Conservation (phyloP, 371 early-diverging fungal genomes). For the Mortierella polycephala region DNA sequence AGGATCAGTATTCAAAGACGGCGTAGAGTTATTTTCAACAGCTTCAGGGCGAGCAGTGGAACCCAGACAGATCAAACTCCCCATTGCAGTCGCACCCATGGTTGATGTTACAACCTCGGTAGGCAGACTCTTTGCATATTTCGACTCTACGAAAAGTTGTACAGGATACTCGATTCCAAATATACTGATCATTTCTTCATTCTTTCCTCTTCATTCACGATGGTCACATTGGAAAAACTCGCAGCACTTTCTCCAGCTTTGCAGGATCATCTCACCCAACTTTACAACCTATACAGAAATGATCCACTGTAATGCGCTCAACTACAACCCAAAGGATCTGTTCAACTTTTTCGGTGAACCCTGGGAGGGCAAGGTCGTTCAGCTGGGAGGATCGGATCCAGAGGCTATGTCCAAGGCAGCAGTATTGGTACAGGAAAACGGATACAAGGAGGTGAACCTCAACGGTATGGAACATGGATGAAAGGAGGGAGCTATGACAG, state of each 20-base stretch:
- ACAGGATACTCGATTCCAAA: not conserved
- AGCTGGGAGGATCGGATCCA: constrained; percentile 70
- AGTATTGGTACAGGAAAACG: constrained; percentile 59
- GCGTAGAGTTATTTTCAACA: constrained; percentile 1
- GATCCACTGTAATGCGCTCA: constrained; percentile 78
- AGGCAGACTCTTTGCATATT: constrained; percentile 13
- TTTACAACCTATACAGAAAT: constrained; percentile 80
- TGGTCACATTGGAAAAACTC: not conserved
- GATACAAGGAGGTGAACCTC: constrained; percentile 72
- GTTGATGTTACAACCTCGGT: constrained; percentile 80
- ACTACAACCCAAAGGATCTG: constrained; percentile 57
- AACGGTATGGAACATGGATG: constrained; percentile 57
- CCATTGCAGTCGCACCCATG: constrained; percentile 85
- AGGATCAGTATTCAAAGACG: not conserved
- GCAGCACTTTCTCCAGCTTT: constrained; percentile 72
- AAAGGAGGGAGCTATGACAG: too few species aligned
- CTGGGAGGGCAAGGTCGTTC: constrained; percentile 66
- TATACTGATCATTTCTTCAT: not conserved
- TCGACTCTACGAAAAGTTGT: not conserved
- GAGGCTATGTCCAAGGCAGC: constrained; percentile 65
- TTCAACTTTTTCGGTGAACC: constrained; percentile 66
- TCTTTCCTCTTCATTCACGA: not conserved
- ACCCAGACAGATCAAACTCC: constrained; percentile 52
- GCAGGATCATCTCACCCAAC: constrained; percentile 76
- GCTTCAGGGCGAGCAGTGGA: constrained; percentile 42